These are phyloP conservation scores for Cryptococcus sp. DNA, from an alignment of 1,284 basidiomycete genomes.

Conservation along the genomic window DNA sequence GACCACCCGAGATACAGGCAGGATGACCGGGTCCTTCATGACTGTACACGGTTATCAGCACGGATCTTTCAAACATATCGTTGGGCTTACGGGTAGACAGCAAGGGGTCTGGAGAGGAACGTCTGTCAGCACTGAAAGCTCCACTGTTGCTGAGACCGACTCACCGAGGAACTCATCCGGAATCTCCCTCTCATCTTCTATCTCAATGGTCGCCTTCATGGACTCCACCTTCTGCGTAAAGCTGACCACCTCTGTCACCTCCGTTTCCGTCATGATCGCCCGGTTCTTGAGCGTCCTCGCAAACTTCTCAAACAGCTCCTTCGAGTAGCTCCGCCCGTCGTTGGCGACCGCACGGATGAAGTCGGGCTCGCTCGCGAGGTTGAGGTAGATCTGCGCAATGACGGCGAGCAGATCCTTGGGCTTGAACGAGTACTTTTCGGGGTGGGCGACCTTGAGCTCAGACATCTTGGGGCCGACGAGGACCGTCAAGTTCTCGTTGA, in stretches of 20 bases:
- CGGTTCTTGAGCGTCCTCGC: constrained; percentile 65
- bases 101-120: constrained; percentile 23
- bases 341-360: constrained; percentile 88
- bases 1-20: constrained; percentile 77
- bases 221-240: constrained; percentile 85
- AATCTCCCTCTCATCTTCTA: constrained; percentile 85
- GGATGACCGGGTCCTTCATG: constrained; percentile 91
- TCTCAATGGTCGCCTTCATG: constrained; percentile 69
- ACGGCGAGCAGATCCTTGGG: constrained; percentile 80
- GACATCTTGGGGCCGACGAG: constrained; percentile 76
- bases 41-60: constrained; percentile 56
- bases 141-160: constrained; percentile 23
- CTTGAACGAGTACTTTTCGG: constrained; percentile 85
- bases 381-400: constrained; percentile 87
- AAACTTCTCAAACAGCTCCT: constrained; percentile 78
- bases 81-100: constrained; percentile 29
- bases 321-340: constrained; percentile 88
- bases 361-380: constrained; percentile 72
- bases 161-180: constrained; percentile 92
- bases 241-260: constrained; percentile 67
- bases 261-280: constrained; percentile 71
- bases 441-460: constrained; percentile 77
- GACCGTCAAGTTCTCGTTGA: constrained; percentile 89
- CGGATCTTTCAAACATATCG: not conserved
- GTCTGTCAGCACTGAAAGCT: not conserved